Evolutionary conservation across 495 filamentous ascomycete genomes (phyloP).

Genomic region (Collariella sp.): DNA sequence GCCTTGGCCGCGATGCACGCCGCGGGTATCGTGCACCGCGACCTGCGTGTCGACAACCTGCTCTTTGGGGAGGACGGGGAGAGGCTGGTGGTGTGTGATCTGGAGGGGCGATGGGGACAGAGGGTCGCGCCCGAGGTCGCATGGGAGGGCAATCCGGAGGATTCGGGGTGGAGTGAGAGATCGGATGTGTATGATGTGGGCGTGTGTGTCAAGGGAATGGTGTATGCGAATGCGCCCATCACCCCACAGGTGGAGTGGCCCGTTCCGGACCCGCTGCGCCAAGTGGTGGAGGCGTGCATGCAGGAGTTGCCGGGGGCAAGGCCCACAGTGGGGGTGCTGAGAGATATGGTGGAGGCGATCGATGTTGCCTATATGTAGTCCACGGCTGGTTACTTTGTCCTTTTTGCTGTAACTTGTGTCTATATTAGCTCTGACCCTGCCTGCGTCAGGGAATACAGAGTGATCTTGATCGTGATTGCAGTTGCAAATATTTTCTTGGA

Average conservation of each 20-base stretch:
- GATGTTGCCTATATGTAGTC: too few relatives aligned
- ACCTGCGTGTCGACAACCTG: constrained; percentile 23
- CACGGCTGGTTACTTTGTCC: too few relatives aligned
- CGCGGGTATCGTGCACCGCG: constrained; percentile 24
- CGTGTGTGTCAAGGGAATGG: constrained; percentile 8
- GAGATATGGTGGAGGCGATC: constrained; percentile 4
- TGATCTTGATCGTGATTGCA: too few relatives aligned
- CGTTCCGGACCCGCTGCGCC: not conserved
- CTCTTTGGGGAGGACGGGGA: constrained; percentile 17
- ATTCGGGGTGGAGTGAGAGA: constrained; percentile 1
- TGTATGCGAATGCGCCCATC: constrained; percentile 8
- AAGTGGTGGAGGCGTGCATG: constrained; percentile 8
- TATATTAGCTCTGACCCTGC: too few relatives aligned
- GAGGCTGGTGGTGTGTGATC: constrained; percentile 20
- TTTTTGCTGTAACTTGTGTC: too few relatives aligned
- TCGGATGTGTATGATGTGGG: constrained; percentile 9
- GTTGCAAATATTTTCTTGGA: too few relatives aligned
- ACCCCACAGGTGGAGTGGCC: constrained; percentile 9
- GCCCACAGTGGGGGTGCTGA: constrained; percentile 1
- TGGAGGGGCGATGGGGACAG: constrained; percentile 26
- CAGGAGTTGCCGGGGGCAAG: constrained; percentile 1
- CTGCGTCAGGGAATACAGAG: too few relatives aligned
- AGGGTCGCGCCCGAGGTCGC: constrained; percentile 9
- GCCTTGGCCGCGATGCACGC: constrained; percentile 19
- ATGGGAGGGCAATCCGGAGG: not conserved